Percentiles rank a stretch among this genome's conserved stretches.
These are phyloP conservation scores for Claviceps sorghi DNA, from an alignment of 2,329 filamentous ascomycete species.

Conservation along the genomic window DNA sequence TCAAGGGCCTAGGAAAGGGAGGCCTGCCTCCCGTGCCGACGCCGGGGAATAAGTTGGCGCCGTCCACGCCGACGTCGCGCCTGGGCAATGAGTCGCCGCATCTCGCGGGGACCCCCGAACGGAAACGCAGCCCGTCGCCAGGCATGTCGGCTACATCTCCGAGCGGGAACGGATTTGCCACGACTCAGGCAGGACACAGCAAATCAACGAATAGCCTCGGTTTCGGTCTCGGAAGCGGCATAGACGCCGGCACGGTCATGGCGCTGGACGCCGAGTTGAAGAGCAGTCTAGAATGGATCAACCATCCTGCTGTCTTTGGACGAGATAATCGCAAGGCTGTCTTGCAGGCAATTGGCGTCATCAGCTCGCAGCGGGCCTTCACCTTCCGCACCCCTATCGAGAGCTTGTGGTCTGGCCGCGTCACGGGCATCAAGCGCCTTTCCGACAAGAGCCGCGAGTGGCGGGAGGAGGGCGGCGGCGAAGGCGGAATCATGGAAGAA, in stretches of 20 bases:
- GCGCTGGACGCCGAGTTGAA: conserved; percentile 87
- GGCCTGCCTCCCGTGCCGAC: conserved; percentile 79
- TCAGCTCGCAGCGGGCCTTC: conserved; percentile 84
- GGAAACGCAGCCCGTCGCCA: conserved; percentile 41
- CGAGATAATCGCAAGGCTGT: conserved; percentile 92
- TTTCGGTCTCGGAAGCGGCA: conserved; percentile 52
- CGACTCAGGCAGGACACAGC: conserved; percentile 31
- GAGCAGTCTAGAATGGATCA: conserved; percentile 89
- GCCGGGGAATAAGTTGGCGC: conserved; percentile 27
- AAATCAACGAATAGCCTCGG: conserved; percentile 44
- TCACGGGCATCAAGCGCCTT: conserved; percentile 65
- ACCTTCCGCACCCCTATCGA: conserved; percentile 88
- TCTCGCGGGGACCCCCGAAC: conserved; percentile 32
- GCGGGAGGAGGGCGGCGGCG: conserved; percentile 73
- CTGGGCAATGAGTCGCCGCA: conserved; percentile 28
- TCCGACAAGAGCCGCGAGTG: conserved; percentile 79
- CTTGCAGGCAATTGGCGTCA: conserved; percentile 89
- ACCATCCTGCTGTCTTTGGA: conserved; percentile 86
- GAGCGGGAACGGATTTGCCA: conserved; percentile 23
- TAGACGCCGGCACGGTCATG: conserved; percentile 66
- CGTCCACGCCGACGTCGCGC: conserved; percentile 38
- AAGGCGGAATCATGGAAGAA: conserved; percentile 48
- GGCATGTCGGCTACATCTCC: conserved; percentile 33
- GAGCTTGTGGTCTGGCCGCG: conserved; percentile 72
- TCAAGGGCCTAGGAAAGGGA: conserved; percentile 92